These are phyloP conservation scores for Xylariales sp. DNA, from an alignment of 2,329 filamentous ascomycete species.

Conservation along the genomic window DNA sequence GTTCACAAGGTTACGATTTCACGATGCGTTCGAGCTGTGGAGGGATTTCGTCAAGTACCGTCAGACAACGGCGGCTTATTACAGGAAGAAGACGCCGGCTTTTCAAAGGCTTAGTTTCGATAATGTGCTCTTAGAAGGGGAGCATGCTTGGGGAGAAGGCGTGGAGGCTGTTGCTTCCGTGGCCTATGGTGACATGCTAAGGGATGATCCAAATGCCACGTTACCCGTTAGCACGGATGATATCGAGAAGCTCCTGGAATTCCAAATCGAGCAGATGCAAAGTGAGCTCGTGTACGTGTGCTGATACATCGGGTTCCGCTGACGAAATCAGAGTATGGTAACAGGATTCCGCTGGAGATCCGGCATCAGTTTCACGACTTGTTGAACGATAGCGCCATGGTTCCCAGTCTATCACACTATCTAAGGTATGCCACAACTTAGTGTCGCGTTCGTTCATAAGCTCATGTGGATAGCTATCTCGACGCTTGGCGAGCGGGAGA, in stretches of 20 bases:
- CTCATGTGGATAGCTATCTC: constrained; percentile 58
- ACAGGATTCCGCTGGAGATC: constrained; percentile 70
- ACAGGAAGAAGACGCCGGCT: constrained; percentile 58
- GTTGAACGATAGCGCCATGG: constrained; percentile 59
- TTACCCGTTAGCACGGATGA: constrained; percentile 69
- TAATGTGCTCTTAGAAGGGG: constrained; percentile 45
- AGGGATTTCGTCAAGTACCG: constrained; percentile 76
- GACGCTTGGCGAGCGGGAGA: constrained; percentile 91
- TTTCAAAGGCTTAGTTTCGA: constrained; percentile 56
- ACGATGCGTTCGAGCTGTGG: constrained; percentile 76
- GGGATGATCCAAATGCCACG: constrained; percentile 34
- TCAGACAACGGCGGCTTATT: constrained; percentile 63
- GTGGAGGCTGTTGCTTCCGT: constrained; percentile 42
- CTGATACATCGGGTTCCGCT: constrained; percentile 1
- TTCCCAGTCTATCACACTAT: constrained; percentile 72
- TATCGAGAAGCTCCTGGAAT: constrained; percentile 75
- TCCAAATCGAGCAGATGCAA: constrained; percentile 84
- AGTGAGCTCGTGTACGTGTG: constrained; percentile 41
- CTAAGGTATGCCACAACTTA: constrained; percentile 47
- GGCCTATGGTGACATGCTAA: constrained; percentile 49
- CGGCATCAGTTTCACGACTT: constrained; percentile 66
- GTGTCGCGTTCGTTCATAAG: background rate
- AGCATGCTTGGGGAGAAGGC: constrained; percentile 46
- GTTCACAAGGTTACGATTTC: constrained; percentile 74
- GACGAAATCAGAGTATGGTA: constrained; percentile 59